Evolutionary conservation across 2,329 filamentous ascomycete species (phyloP).

Genomic region (Colletotrichum theobromicola): DNA sequence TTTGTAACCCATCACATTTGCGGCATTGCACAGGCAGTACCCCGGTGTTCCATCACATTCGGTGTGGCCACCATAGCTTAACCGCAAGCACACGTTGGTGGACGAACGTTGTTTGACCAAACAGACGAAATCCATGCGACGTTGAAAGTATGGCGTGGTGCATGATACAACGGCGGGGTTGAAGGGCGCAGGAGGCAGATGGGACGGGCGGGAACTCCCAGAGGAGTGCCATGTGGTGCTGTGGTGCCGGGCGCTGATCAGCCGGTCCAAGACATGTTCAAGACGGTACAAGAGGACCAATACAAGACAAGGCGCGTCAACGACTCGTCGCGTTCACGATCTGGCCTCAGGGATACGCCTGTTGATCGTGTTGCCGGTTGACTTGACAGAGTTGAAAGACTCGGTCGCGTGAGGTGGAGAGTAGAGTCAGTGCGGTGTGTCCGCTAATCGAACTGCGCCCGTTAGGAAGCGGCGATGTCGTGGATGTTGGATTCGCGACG

Average conservation of each 20-base stretch:
- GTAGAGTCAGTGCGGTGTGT: not conserved
- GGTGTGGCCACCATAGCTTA: not conserved
- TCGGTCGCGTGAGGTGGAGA: not conserved
- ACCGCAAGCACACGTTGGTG: not conserved
- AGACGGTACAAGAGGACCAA: not conserved
- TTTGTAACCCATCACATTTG: not conserved
- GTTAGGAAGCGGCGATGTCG: not conserved
- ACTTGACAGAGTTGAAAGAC: not conserved
- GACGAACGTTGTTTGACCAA: not conserved
- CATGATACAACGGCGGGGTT: slow-evolving; percentile 15
- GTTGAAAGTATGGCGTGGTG: slow-evolving; percentile 7
- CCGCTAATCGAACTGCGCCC: not conserved
- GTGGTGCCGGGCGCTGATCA: not conserved
- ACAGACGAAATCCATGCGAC: slow-evolving; percentile 16
- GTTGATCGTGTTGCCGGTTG: not conserved
- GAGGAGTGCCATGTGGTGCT: slow-evolving; percentile 11
- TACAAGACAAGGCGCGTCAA: not conserved
- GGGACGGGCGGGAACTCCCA: slow-evolving; percentile 21
- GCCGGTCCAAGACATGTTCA: not conserved
- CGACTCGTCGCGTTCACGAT: not conserved
- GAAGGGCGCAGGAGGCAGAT: slow-evolving; percentile 3
- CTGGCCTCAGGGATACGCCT: not conserved
- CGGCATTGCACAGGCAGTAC: not conserved
- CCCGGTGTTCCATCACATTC: not conserved
- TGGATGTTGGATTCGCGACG: not conserved